Evolutionary conservation across 2,329 filamentous ascomycete species (phyloP).

Genomic region (Ceratocystis harringtonii): DNA sequence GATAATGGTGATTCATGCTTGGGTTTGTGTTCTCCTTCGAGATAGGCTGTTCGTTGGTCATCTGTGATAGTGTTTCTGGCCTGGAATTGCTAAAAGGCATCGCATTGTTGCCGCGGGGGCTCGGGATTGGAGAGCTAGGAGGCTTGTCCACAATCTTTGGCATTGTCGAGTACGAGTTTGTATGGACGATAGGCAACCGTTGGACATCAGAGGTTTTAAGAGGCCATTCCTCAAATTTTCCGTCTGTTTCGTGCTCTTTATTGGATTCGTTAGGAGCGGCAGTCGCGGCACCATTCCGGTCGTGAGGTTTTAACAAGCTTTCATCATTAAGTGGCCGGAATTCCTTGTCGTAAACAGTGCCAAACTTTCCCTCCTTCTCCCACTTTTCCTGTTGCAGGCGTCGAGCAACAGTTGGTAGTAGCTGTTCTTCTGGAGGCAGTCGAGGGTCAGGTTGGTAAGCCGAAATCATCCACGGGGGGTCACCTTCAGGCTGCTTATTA

Average conservation of each 20-base stretch:
- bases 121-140: constrained; percentile 23
- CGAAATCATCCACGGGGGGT: constrained; percentile 86
- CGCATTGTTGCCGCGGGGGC: constrained; percentile 20
- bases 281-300: constrained; percentile 17
- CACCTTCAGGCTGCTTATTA: constrained; percentile 68
- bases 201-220: constrained; percentile 31
- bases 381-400: constrained; percentile 86
- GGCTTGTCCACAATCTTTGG: constrained; percentile 38
- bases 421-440: constrained; percentile 84
- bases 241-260: constrained; percentile 20
- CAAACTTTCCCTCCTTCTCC: constrained; percentile 81
- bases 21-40: background rate
- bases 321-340: constrained; percentile 70
- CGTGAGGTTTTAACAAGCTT: constrained; percentile 33
- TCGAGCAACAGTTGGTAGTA: constrained; percentile 85
- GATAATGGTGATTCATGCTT: background rate
- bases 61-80: constrained; percentile 4
- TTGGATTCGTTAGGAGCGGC: background rate
- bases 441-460: constrained; percentile 94
- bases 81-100: constrained; percentile 7
- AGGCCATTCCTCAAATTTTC: constrained; percentile 40
- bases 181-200: constrained; percentile 30
- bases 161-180: constrained; percentile 45
- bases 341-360: constrained; percentile 71
- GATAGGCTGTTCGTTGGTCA: constrained; percentile 20